Evolutionary conservation across 23 red algal genomes (phyloP).

Genomic region (Agarophyton chilense): DNA sequence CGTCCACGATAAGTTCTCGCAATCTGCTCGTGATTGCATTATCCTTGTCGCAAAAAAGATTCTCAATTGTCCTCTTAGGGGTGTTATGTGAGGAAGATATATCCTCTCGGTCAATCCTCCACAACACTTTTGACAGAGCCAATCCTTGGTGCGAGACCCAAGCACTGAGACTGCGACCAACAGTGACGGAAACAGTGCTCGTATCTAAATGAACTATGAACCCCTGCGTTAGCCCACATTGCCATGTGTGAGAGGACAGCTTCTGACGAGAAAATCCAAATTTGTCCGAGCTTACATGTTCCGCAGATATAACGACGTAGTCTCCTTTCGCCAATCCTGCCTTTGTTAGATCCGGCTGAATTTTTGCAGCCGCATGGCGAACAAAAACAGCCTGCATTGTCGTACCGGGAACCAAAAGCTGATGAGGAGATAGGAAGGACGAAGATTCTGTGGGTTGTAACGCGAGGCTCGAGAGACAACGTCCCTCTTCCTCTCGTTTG

Average conservation of each 20-base stretch:
- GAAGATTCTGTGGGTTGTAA: background rate
- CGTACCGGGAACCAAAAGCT: background rate
- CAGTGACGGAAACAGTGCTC: background rate
- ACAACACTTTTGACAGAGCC: slow-evolving; percentile 18
- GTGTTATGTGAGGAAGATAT: slow-evolving; percentile 66
- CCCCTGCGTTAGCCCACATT: slow-evolving; percentile 65
- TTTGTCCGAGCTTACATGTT: slow-evolving; percentile 16
- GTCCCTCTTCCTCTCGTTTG: slow-evolving; percentile 58
- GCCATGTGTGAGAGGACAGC: slow-evolving; percentile 2
- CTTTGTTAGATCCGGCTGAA: slow-evolving; percentile 1
- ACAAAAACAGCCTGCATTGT: background rate
- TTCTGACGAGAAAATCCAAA: background rate
- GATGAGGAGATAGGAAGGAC: background rate
- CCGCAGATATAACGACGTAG: slow-evolving; percentile 74
- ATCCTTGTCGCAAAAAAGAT: slow-evolving; percentile 51
- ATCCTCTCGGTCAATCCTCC: slow-evolving; percentile 83
- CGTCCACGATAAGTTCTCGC: slow-evolving; percentile 70
- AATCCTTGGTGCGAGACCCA: slow-evolving; percentile 34
- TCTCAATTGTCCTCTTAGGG: slow-evolving; percentile 69
- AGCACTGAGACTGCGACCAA: slow-evolving; percentile 43
- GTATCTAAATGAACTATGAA: slow-evolving; percentile 42
- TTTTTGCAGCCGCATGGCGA: background rate
- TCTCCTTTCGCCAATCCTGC: slow-evolving; percentile 45
- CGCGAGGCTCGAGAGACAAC: slow-evolving; percentile 35
- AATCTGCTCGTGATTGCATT: slow-evolving; percentile 16